Conservation (phyloP, 176 grass and related monocot species). For the Alloteropsis semialata region DNA sequence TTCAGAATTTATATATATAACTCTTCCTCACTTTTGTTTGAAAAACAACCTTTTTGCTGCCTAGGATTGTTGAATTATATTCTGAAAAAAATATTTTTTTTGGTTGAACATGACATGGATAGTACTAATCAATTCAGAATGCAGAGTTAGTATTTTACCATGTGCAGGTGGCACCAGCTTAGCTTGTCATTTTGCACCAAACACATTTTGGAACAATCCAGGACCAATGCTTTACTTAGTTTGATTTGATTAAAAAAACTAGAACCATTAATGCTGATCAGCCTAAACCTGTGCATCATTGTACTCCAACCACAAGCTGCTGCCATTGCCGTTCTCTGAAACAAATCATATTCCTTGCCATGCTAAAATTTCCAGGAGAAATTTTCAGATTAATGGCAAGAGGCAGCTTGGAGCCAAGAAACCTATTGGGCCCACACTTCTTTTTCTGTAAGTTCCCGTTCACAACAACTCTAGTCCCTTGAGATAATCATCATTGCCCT, state of each 20-base stretch:
- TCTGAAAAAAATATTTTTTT: background rate
- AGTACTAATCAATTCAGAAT: slow-evolving; percentile 7
- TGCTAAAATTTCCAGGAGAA: slow-evolving; percentile 12
- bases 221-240: background rate
- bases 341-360: slow-evolving; percentile 10
- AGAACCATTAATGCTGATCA: background rate
- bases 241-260: background rate
- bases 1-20: background rate
- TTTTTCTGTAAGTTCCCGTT: slow-evolving; percentile 27
- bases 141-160: background rate
- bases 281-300: background rate
- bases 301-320: background rate
- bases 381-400: slow-evolving; percentile 17
- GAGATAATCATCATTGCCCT: slow-evolving; percentile 4
- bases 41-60: background rate
- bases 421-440: background rate
- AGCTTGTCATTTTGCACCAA: background rate
- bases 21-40: background rate
- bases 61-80: background rate
- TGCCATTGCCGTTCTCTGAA: background rate
- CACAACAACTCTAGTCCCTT: slow-evolving; percentile 21
- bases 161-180: slow-evolving; percentile 3
- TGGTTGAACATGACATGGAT: background rate
- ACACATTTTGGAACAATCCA: background rate
- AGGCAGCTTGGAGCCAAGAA: slow-evolving; percentile 22